Percentiles rank a stretch among this genome's conserved stretches.
These are phyloP conservation scores for Macrophomina phaseolina DNA, from an alignment of 2,329 filamentous ascomycete species.

Conservation along the genomic window DNA sequence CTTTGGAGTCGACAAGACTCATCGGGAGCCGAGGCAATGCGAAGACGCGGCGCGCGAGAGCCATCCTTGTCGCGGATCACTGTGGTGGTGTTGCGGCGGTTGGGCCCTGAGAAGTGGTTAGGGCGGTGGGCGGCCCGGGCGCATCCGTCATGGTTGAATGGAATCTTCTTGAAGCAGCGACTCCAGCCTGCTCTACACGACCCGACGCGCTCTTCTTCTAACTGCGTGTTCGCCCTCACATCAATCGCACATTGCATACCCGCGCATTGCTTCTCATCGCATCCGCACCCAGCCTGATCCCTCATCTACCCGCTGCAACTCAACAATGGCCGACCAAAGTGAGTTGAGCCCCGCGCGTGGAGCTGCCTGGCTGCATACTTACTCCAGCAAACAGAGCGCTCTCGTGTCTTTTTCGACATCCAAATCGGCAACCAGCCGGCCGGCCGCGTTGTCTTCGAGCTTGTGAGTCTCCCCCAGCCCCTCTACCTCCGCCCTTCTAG, in stretches of 20 bases:
- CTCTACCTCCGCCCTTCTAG: background rate
- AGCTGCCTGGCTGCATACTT: background rate
- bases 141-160: constrained; percentile 18
- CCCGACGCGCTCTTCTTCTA: constrained; percentile 14
- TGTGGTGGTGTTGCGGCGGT: constrained; percentile 19
- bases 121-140: constrained; percentile 9
- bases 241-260: background rate
- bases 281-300: background rate
- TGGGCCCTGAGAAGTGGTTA: background rate
- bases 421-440: constrained; percentile 74
- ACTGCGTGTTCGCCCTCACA: background rate
- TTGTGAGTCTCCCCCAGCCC: constrained; percentile 57
- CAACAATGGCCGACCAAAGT: constrained; percentile 27
- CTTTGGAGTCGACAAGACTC: background rate
- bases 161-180: constrained; percentile 28
- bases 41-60: background rate
- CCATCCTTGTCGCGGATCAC: background rate
- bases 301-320: background rate
- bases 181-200: constrained; percentile 21
- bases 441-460: constrained; percentile 85
- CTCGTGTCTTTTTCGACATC: constrained; percentile 93
- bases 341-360: constrained; percentile 1
- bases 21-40: background rate
- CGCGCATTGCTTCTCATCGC: too few species aligned
- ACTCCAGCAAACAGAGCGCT: constrained; percentile 57